Conservation (phyloP, 2,329 filamentous ascomycete genomes). For the Aspergillus ochraceus region DNA sequence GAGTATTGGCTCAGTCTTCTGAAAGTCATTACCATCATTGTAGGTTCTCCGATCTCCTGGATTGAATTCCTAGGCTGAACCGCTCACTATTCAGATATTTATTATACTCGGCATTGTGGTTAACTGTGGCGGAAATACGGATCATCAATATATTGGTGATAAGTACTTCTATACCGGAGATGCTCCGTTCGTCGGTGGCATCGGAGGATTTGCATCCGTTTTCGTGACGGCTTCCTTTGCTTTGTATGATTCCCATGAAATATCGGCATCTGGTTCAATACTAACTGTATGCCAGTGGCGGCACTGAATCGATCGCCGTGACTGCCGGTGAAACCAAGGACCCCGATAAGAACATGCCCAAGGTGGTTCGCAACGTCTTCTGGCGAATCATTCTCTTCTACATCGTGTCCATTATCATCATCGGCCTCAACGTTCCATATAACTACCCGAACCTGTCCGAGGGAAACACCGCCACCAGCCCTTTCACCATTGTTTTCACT, state of each 20-base stretch:
- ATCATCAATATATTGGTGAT: slow-evolving; percentile 58
- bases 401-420: slow-evolving; percentile 52
- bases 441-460: slow-evolving; percentile 48
- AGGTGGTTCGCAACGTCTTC: slow-evolving; percentile 65
- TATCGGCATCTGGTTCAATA: not conserved
- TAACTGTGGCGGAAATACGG: slow-evolving; percentile 58
- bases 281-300: slow-evolving; percentile 42
- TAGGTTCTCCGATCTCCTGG: slow-evolving; percentile 23
- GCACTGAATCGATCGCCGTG: slow-evolving; percentile 65
- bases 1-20: slow-evolving; percentile 45
- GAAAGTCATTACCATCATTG: slow-evolving; percentile 44
- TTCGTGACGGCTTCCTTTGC: slow-evolving; percentile 64
- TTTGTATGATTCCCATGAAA: slow-evolving; percentile 38
- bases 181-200: slow-evolving; percentile 65
- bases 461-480: slow-evolving; percentile 50
- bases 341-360: slow-evolving; percentile 60
- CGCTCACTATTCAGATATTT: slow-evolving; percentile 48
- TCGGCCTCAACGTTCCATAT: slow-evolving; percentile 63
- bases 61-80: slow-evolving; percentile 35
- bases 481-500: slow-evolving; percentile 63
- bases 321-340: slow-evolving; percentile 67
- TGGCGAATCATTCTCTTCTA: slow-evolving; percentile 62
- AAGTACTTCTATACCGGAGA: slow-evolving; percentile 59
- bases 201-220: slow-evolving; percentile 66
- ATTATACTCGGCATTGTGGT: slow-evolving; percentile 64